phyloP scores from a whole-genome alignment of 768 basidiomycete species.

The Naematelia aurantialba region DNA sequence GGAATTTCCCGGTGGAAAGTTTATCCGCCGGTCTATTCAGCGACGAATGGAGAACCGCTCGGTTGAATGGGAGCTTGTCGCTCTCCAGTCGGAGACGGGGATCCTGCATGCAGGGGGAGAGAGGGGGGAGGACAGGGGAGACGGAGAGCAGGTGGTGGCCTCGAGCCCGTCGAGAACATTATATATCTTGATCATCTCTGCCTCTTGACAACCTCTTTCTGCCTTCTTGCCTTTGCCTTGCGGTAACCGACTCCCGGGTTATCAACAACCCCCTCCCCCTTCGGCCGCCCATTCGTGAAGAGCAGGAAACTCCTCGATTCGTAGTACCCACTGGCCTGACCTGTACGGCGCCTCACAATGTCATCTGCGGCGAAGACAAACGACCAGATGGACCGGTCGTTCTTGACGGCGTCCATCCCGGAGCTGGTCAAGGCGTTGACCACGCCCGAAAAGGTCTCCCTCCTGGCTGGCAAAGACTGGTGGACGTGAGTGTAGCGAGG shows the following conservation, averaged over 20 bases:
- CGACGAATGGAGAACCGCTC: too few relatives aligned
- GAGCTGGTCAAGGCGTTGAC: conserved; percentile 58
- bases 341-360: not conserved
- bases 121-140: not conserved
- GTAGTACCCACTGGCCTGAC: not conserved
- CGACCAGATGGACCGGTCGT: conserved; percentile 44
- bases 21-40: too few relatives aligned
- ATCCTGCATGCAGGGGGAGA: too few relatives aligned
- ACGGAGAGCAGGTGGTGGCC: not conserved
- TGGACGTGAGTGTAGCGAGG: conserved; percentile 61
- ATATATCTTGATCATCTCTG: too few relatives aligned
- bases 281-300: too few relatives aligned
- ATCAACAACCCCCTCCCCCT: too few relatives aligned
- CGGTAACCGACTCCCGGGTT: too few relatives aligned
- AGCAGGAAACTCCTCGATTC: too few relatives aligned
- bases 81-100: too few relatives aligned
- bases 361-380: conserved; percentile 14
- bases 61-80: too few relatives aligned
- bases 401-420: conserved; percentile 59
- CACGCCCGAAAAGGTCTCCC: conserved; percentile 58
- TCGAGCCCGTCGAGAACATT: not conserved
- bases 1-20: too few relatives aligned
- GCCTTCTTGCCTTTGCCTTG: not conserved
- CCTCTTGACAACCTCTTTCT: not conserved
- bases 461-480: conserved; percentile 66